A percentile compares a stretch with the other conserved stretches of the same genome.
Evolutionary conservation across 345 rosid genomes (phyloP).

Genomic region (Dipteronia sinensis): DNA sequence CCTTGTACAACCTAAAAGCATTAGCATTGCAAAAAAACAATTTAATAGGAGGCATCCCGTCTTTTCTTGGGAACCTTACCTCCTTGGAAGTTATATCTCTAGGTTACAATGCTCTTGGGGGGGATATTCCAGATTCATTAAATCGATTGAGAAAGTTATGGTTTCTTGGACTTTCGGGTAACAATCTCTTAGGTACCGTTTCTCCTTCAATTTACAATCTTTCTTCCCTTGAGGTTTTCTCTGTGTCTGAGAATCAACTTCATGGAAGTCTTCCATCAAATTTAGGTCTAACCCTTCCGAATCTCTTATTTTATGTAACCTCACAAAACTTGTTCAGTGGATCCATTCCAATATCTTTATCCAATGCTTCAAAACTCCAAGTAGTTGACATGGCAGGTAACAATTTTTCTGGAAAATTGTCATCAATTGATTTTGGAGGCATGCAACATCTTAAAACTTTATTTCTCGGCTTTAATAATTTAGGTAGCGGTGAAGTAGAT

Average conservation of each 20-base stretch:
- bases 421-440: too few species aligned
- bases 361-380: too few species aligned
- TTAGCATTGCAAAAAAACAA: too few species aligned
- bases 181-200: background rate
- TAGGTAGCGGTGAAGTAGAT: too few species aligned
- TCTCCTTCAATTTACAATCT: background rate
- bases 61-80: too few species aligned
- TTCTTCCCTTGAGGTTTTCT: background rate
- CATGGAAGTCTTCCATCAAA: background rate
- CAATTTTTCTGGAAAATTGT: too few species aligned
- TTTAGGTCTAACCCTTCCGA: slow-evolving; percentile 22
- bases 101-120: background rate
- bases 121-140: background rate
- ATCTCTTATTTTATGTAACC: background rate
- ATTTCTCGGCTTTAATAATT: too few species aligned
- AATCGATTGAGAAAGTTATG: background rate
- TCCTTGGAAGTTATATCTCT: too few species aligned
- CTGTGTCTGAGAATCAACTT: background rate
- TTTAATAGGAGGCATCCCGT: too few species aligned
- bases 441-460: too few species aligned
- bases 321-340: background rate
- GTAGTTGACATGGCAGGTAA: too few species aligned
- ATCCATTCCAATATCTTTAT: too few species aligned
- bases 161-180: background rate
- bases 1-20: background rate